A percentile compares a stretch with the other conserved stretches of the same genome.
Conservation (phyloP, 495 filamentous ascomycete species). For the Penicillium paradoxum region DNA sequence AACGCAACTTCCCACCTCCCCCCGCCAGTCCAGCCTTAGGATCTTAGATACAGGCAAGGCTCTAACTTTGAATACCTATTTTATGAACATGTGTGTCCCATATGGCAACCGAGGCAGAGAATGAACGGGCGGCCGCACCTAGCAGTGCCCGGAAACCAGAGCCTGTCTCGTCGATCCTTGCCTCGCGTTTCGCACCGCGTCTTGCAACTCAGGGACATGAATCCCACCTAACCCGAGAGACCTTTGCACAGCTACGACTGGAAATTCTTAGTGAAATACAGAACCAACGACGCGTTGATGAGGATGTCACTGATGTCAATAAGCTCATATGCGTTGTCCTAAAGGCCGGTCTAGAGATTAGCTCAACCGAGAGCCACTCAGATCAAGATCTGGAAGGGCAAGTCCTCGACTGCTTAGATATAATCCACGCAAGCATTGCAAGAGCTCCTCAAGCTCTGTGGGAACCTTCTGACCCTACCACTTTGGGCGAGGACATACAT, state of each 20-base stretch:
- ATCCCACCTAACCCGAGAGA: conserved; percentile 44
- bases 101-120: conserved; percentile 28
- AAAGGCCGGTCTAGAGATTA: conserved; percentile 68
- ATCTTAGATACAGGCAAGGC: neutral
- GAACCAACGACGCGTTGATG: conserved; percentile 45
- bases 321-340: conserved; percentile 80
- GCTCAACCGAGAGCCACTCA: conserved; percentile 47
- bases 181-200: conserved; percentile 55
- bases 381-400: conserved; percentile 55
- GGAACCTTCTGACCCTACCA: conserved; percentile 35
- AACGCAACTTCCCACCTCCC: neutral
- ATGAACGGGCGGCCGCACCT: conserved; percentile 11
- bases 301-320: conserved; percentile 68
- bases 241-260: conserved; percentile 58
- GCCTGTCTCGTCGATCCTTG: conserved; percentile 64
- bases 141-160: conserved; percentile 23
- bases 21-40: conserved; percentile 2
- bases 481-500: conserved; percentile 43
- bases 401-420: conserved; percentile 61
- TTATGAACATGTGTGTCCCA: conserved; percentile 15
- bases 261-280: conserved; percentile 53
- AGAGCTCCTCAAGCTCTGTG: conserved; percentile 70
- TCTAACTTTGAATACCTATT: neutral
- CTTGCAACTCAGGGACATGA: conserved; percentile 40
- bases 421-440: conserved; percentile 65